Evolutionary conservation across 2,329 filamentous ascomycete genomes (phyloP), one percentile per base, ranked within the genome.

Genomic region (Nothophoma quercina): DNA sequence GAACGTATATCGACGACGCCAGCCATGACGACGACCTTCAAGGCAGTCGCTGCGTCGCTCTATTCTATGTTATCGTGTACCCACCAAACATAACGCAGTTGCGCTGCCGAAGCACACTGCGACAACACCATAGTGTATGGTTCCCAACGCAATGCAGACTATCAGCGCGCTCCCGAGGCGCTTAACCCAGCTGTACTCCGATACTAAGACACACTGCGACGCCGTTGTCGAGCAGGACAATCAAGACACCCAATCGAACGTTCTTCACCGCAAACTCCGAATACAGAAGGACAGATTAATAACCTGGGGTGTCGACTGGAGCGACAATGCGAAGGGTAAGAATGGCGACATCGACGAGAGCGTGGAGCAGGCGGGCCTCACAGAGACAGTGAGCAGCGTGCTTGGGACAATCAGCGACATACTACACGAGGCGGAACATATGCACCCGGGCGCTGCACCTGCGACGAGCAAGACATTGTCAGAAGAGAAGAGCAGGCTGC

Each of bases 251-350:
- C 72, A 70, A 38, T 84, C 90, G 68, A 85, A 87, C 65, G 82
- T 83, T 13, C 78, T 93, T 25, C 88, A 92, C 70, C 86, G 88
- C 58, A 91, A 90, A 71, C 83, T 91, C 59, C 84, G 88, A 58
- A 91, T 92, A 61, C 90, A 93, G 65, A 91, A 90, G 71, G 88
- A 92, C 75, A 83, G 90, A 13, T 79, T 93, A 38, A 86, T 90
- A 52, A 88, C 86, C 55, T 93, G 90, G 90, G 90, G 89, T 0
- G 78, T 91, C 44, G 88, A 91, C 71, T 93, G 90, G 90, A 89
- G 86, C 49, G 89, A 92, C 70, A 85, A 87, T 53, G 81, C 70
- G 29, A 70, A 79, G 13, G 70, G 65, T 28, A 83, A 80, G 59
- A 81, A 86, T 53, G 83, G 85, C 64, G 85, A 90, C 71, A 92